Evolutionary conservation across 257 asterid species (phyloP).

Genomic region (Echium plantagineum): DNA sequence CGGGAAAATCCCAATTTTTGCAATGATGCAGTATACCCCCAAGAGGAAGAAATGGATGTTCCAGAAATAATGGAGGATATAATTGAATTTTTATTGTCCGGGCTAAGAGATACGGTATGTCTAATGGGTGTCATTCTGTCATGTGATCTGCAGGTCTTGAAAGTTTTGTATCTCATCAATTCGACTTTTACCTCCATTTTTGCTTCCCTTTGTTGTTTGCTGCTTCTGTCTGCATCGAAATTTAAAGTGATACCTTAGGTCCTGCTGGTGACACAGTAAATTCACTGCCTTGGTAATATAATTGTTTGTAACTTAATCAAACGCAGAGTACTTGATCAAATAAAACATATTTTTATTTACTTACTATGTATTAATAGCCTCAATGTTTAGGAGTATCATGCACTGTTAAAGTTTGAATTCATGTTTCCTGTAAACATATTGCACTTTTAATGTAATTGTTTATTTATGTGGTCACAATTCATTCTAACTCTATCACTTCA

Average conservation of each 20-base stretch:
- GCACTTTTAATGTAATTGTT: background rate
- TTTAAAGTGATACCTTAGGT: background rate
- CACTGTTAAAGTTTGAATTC: too few relatives aligned
- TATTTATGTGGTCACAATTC: too few relatives aligned
- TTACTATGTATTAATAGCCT: background rate
- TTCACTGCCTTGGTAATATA: background rate
- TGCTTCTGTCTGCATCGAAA: background rate
- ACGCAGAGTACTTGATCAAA: background rate
- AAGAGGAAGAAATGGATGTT: slow-evolving; percentile 85
- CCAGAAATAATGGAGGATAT: slow-evolving; percentile 86
- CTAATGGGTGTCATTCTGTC: slow-evolving; percentile 24
- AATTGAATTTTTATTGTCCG: slow-evolving; percentile 64
- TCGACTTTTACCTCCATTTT: background rate
- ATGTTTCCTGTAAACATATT: background rate
- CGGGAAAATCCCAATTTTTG: slow-evolving; percentile 19
- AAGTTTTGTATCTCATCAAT: slow-evolving; percentile 1
- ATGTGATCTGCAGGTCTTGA: slow-evolving; percentile 2
- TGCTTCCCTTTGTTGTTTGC: background rate
- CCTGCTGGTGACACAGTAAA: background rate
- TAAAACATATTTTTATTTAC: background rate
- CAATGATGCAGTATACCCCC: slow-evolving; percentile 33
- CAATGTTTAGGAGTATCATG: background rate
- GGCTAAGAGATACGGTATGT: slow-evolving; percentile 86
- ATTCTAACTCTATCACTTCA: background rate
- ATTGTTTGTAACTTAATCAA: background rate